Evolutionary conservation across 768 basidiomycete genomes (phyloP), one percentile per base, ranked within the genome.

Genomic region (Lentinula boryana): DNA sequence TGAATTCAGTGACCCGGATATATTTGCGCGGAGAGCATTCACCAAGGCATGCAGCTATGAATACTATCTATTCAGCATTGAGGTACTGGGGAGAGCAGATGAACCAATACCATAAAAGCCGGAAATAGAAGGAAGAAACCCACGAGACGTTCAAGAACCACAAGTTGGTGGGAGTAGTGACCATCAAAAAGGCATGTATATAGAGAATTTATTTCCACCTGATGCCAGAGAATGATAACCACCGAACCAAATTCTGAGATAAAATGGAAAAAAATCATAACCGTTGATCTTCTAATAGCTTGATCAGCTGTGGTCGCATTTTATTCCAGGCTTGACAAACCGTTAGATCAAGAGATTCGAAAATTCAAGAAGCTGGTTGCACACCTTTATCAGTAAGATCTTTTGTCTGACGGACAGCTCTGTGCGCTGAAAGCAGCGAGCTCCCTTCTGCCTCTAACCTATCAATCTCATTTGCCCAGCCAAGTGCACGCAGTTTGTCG

Each of bases 311-410:
- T 12, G 57, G 57, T 13, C 49, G 15, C 9, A 58, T 58, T n/a
- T 35, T 49, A 40, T 6, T 35, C 57, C 57, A 58, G 12, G 40
- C 55, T 56, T 21, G 8, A 56, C 21, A n/a, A n/a, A 23, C 5
- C 18, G n/a, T 36, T 23, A 16, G 9, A 15, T 27, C 27, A 27
- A 27, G 10, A 35, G 52, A 13, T 10, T 35, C 18, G 12, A 16
- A 9, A 16, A 53, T 53, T 12, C 32, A 18, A 12, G 15, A 35
- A 38, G 9, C 9, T 36, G 52, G n/a, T 15, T 32, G 21, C 41
- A 36, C 12, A 60, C 58, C 50, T 60, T 43, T 51, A 1, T 60
- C 58, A 8, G 58, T 60, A 9, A 60, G 36, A 41, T 60, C 58
- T 18, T 60, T 60, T 21, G 58, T 13, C 18, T 52, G 58, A 31